A percentile compares a stretch with the other conserved stretches of the same genome.
These are phyloP conservation scores for Geotrichum fermentans DNA, from an alignment of 1,139 yeast genomes.

Conservation along the genomic window DNA sequence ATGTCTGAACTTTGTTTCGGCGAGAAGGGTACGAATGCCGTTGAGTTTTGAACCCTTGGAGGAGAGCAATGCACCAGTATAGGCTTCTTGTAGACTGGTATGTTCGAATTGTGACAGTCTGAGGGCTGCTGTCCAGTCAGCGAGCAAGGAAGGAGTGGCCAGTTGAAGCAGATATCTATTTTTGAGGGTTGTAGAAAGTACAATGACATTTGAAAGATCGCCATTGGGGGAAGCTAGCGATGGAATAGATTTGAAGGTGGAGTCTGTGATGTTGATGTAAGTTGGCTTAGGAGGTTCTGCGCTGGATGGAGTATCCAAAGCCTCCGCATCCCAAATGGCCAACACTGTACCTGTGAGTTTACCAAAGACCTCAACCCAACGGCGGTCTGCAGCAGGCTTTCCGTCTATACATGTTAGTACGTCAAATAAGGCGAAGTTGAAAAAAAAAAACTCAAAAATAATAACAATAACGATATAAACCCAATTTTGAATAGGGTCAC, in stretches of 20 bases:
- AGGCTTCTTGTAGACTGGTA: conserved; percentile 82
- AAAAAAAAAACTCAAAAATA: background rate
- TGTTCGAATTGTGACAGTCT: conserved; percentile 76
- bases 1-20: conserved; percentile 79
- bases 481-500: too few species aligned
- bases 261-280: conserved; percentile 85
- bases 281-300: conserved; percentile 51
- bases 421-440: background rate
- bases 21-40: conserved; percentile 77
- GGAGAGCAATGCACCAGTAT: conserved; percentile 86
- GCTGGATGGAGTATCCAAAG: conserved; percentile 12
- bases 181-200: conserved; percentile 84
- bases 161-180: conserved; percentile 81
- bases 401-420: conserved; percentile 50
- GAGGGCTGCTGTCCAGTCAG: conserved; percentile 75
- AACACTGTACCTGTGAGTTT: conserved; percentile 84
- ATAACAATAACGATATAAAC: background rate
- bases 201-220: conserved; percentile 68
- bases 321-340: conserved; percentile 49
- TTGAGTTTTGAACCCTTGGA: conserved; percentile 82
- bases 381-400: conserved; percentile 66
- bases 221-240: conserved; percentile 59
- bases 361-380: conserved; percentile 52
- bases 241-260: conserved; percentile 70
- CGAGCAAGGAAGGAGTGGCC: conserved; percentile 39